Evolutionary conservation across 208 protist species (phyloP).

Genomic region (Naegleria lovaniensis): DNA sequence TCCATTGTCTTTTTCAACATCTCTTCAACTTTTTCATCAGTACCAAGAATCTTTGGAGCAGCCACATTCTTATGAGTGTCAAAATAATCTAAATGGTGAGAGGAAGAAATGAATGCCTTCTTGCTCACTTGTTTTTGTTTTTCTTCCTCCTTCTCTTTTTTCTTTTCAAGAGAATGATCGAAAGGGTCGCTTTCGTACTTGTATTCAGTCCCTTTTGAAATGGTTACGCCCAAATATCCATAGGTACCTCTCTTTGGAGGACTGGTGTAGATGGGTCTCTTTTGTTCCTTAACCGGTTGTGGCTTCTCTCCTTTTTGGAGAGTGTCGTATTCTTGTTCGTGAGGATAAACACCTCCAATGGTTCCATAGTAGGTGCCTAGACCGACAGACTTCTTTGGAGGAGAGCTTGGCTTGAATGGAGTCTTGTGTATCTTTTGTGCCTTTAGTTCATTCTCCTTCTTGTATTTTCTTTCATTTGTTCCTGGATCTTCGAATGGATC

Average conservation of each 20-base stretch:
- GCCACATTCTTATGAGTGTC: background rate
- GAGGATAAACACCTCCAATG: background rate
- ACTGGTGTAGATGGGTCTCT: conserved; percentile 2
- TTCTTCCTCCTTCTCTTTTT: conserved; percentile 4
- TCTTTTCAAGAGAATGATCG: background rate
- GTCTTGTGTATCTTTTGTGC: background rate
- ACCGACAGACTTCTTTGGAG: background rate
- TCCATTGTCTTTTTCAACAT: background rate
- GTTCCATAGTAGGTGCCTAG: background rate
- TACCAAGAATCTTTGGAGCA: background rate
- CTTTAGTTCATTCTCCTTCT: background rate
- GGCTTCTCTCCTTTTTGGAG: background rate
- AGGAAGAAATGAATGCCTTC: background rate
- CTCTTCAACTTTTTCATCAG: conserved; percentile 7
- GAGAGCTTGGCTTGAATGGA: background rate
- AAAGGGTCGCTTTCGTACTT: conserved; percentile 10
- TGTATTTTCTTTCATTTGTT: background rate
- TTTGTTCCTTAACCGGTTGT: background rate
- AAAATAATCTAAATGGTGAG: background rate
- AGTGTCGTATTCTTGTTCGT: background rate
- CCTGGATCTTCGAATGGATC: conserved; percentile 13
- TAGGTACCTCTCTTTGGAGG: conserved; percentile 2
- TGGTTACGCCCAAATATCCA: conserved; percentile 4
- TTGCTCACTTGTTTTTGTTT: background rate
- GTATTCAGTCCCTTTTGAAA: background rate